A percentile compares a stretch with the other conserved stretches of the same genome.
Evolutionary conservation across 441 rosid genomes (phyloP).

Genomic region (Dalechampia spathulata): DNA sequence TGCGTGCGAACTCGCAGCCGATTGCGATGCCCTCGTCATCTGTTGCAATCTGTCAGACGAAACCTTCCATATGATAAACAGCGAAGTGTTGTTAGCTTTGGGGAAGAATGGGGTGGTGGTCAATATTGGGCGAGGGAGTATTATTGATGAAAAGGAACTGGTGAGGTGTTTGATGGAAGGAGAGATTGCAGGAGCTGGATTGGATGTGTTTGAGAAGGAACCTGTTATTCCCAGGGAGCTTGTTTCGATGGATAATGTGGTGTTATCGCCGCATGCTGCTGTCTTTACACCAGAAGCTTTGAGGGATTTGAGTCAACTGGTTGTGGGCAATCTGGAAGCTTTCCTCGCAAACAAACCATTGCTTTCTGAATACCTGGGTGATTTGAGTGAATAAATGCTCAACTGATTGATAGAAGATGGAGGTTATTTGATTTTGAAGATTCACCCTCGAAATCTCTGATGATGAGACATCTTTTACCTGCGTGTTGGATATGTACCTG

Average conservation of each 20-base stretch:
- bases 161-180: conserved; percentile 35
- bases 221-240: conserved; percentile 48
- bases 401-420: too few species aligned
- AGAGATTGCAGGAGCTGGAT: conserved; percentile 55
- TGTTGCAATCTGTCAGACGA: conserved; percentile 36
- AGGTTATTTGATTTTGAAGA: too few species aligned
- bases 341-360: conserved; percentile 41
- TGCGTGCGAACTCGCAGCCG: conserved; percentile 41
- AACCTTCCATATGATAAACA: conserved; percentile 44
- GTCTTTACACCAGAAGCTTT: conserved; percentile 30
- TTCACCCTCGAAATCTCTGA: too few species aligned
- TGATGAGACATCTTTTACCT: too few species aligned
- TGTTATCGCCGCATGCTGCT: conserved; percentile 35
- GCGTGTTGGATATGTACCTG: too few species aligned
- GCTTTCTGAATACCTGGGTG: conserved; percentile 22
- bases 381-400: too few species aligned
- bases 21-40: conserved; percentile 41
- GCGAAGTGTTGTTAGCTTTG: conserved; percentile 42
- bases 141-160: conserved; percentile 63
- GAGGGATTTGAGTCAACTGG: conserved; percentile 17
- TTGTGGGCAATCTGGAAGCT: conserved; percentile 47
- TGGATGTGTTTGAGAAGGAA: conserved; percentile 65
- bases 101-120: conserved; percentile 58
- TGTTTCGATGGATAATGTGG: conserved; percentile 36
- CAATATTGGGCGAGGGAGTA: conserved; percentile 52